Evolutionary conservation across 2,329 filamentous ascomycete species (phyloP), one percentile per base, ranked within the genome.

Genomic region (Fonsecaea monophora): DNA sequence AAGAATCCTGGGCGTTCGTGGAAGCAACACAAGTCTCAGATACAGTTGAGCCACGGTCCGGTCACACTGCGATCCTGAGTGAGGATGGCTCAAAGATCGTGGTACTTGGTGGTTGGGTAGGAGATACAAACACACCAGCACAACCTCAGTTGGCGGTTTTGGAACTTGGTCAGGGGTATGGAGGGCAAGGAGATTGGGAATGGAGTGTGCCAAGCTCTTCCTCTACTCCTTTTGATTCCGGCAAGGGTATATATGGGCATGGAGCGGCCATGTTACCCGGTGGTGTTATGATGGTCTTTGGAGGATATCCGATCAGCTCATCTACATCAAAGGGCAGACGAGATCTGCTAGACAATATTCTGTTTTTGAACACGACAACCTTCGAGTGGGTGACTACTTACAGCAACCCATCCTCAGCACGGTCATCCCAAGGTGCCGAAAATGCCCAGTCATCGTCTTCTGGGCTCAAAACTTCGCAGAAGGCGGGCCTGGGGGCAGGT

Each of bases 91-190:
- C 82, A 32, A 87, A 86, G n/a, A 82, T 98, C 8, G 81, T 97
- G 48, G 81, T 99, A 0, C 84, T 93, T 67, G 95, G 95, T 21
- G 95, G 95, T 1, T 99, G 95, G 95, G 92, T 97, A 4, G 94
- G 94, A 3, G 89, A 96, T 74, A 83, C 90, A 0, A 84, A 82
- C 8, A 90, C 88, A 37, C 86, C 94, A 1, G 95, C 95, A 0
- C 83, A 89, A 35, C 95, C 95, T 0, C 92, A 97, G 75, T 82
- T 98, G 32, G 91, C 87, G 0, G 79, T 97, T 2, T 81, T 98
- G 2, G 83, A 92, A 65, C 83, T 97, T 65, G 92, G 90, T 6
- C 85, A 89, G 67, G 89, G 89, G 3, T 95, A 92, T 74, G 90
- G 89, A 8, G 81, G 81, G 18, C 72, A 74, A 35, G 77, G 77